Percentiles rank a stretch among this genome's conserved stretches.
Evolutionary conservation across 441 rosid species (phyloP).

Genomic region (Adansonia grandidieri): DNA sequence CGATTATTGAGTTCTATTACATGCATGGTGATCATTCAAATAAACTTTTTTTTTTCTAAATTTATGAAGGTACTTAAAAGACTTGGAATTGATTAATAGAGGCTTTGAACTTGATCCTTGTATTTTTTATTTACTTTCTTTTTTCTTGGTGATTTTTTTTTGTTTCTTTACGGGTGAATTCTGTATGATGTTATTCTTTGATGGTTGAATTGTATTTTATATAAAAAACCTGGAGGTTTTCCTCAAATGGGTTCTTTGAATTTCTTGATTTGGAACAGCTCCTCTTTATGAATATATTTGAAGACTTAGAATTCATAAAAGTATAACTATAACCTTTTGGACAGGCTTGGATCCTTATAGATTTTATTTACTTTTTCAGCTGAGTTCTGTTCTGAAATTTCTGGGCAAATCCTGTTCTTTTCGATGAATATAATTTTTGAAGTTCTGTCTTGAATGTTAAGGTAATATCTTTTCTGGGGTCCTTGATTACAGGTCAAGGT

Average conservation of each 20-base stretch:
- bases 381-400: background rate
- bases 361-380: background rate
- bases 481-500: constrained; percentile 33
- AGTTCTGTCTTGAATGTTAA: background rate
- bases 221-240: background rate
- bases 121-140: background rate
- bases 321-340: background rate
- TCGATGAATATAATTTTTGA: background rate
- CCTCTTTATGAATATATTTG: background rate
- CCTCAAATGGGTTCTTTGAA: background rate
- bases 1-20: background rate
- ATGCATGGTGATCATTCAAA: background rate
- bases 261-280: background rate
- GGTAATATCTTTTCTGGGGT: background rate
- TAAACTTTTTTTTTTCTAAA: background rate
- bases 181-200: background rate
- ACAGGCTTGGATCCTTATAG: background rate
- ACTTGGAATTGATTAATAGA: background rate
- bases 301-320: background rate
- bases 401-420: background rate
- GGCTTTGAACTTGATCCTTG: background rate
- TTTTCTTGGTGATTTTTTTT: background rate
- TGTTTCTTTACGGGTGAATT: background rate
- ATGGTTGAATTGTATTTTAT: background rate
- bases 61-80: background rate